Evolutionary conservation across 2,329 filamentous ascomycete genomes (phyloP), one percentile per base, ranked within the genome.

Genomic region (Drechslerella coelobrocha): DNA sequence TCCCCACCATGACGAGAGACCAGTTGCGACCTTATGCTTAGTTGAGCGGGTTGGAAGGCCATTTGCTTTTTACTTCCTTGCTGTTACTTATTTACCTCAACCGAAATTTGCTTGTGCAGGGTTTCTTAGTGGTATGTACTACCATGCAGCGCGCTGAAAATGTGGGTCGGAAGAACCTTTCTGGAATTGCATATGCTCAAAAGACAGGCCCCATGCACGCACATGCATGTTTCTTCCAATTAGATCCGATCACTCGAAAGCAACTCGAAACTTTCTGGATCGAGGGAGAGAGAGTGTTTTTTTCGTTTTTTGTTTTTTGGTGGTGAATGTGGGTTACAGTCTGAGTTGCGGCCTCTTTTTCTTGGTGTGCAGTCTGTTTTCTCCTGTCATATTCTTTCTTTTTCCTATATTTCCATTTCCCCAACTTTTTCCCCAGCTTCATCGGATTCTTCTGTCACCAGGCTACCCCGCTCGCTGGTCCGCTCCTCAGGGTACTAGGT

Each of bases 51-150:
- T 61, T 53, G 50, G 60, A 72, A 55, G 57, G 56, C 45, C 48
- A 57, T 26, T 60, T 71, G 54, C 54, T 54, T 72, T 72, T 66
- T 66, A 61, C 60, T 37, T 54, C 50, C 39, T 61, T 66, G 47
- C n/a, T n/a, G n/a, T n/a, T n/a, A n/a, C n/a, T n/a, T 72, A 66
- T 72, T 72, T 72, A 61, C 68, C 68, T 72, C 68, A 71, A 59
- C 66, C 66, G 66, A 71, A 71, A 71, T 71, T 71, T 71, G 66
- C 45, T 71, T 48, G 57, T 62, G 59, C 66, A 71, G 66, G 66
- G 59, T 34, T 24, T 55, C 45, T 27, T 29, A 10, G 10, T 27
- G 10, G 21, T 41, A 4, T 41, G 37, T 12, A 27, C 47, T 37
- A 61, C 56, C 63, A 24, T 61, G 41, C 37, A 14, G 24, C 51